Evolutionary conservation across 352 stramenopile genomes (phyloP), one percentile per base, ranked within the genome.

Genomic region (Pythium pyrilobum): DNA sequence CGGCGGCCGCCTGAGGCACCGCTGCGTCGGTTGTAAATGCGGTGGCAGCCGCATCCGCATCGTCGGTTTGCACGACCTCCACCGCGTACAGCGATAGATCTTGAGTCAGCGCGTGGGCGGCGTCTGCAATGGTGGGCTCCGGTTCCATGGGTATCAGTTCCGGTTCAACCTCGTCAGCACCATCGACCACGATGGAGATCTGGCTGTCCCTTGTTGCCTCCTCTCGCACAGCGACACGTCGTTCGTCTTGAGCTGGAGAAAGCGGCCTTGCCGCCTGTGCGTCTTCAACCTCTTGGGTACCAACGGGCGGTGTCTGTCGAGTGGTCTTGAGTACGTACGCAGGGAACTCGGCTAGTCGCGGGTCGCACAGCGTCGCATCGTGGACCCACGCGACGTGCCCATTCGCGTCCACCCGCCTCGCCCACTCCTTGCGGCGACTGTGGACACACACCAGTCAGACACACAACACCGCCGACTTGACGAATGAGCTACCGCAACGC

Each of bases 361-460:
- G 10, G n/a, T 27, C 24, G 4, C 27, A 12, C 3, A 41, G 23
- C 7, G 36, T 27, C 7, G n/a, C 18, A 16, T 58, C 34, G 7
- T 60, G 44, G 12, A 48, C 16, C 58, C 58, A 66, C 34, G 42
- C 44, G 7, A 60, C 28, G 6, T 16, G 36, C 0, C 51, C 51
- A 9, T 23, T 10, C 15, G 23, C 34, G 40, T 48, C 50, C 2
- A 53, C 31, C 15, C 21, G n/a, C 2, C 58, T 43, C 15, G 32
- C 34, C 58, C 51, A 66, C 27, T 66, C 58, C 13, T 47, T 52
- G n/a, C 57, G 31, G 6, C 42, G 46, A 16, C 57, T 65, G 21
- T 8, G n/a, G 8, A 48, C 2, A 16, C 24, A 47, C 4, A 33
- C 11, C 12, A 16, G 11, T 21, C 9, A 49, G 32, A 20, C 24